Evolutionary conservation across 1,284 basidiomycete genomes (phyloP).

Genomic region (Microbotryum violaceum): DNA sequence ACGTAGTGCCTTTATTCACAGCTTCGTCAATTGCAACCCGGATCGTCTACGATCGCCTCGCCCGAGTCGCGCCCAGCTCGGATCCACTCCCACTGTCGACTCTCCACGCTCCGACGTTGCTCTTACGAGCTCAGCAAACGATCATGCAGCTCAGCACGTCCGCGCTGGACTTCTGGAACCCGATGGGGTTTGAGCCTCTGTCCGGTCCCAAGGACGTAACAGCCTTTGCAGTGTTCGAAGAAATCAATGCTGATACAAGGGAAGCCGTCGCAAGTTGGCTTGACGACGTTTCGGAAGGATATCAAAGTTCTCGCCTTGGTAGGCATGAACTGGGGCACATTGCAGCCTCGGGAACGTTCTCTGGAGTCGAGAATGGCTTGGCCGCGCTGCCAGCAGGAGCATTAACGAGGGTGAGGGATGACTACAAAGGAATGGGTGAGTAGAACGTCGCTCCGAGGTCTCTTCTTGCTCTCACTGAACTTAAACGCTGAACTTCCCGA

Average conservation of each 20-base stretch:
- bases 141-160: conserved; percentile 58
- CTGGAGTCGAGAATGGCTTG: background rate
- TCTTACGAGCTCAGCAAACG: conserved; percentile 32
- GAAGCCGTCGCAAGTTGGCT: conserved; percentile 55
- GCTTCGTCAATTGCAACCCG: too few species aligned
- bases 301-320: conserved; percentile 27
- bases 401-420: background rate
- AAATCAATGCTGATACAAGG: conserved; percentile 44
- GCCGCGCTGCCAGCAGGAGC: too few species aligned
- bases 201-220: conserved; percentile 60
- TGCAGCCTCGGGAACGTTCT: background rate
- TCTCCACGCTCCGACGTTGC: background rate
- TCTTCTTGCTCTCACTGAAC: background rate
- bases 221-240: conserved; percentile 61
- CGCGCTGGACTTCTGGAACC: conserved; percentile 70
- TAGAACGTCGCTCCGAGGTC: background rate
- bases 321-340: conserved; percentile 15
- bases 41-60: too few species aligned
- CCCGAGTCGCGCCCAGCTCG: too few species aligned
- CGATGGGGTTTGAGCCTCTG: conserved; percentile 62
- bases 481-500: background rate
- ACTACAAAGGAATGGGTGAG: background rate
- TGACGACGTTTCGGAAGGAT: conserved; percentile 43
- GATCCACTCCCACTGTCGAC: background rate
- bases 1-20: too few species aligned